Conservation (phyloP, 129 eudicot species). For the Pseudognaphalium luteoalbum region DNA sequence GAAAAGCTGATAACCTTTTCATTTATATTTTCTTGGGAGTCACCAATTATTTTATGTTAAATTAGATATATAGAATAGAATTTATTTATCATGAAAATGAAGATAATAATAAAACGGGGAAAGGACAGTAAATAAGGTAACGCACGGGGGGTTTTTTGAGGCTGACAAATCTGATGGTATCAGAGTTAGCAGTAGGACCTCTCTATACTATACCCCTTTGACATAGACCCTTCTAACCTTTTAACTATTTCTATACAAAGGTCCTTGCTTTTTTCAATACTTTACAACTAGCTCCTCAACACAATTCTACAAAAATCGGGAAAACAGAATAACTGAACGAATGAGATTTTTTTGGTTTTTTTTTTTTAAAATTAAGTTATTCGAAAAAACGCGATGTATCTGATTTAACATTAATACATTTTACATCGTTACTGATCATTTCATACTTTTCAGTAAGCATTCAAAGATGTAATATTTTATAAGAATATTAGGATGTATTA, state of each 20-base stretch:
- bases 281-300: too few relatives aligned
- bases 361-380: too few relatives aligned
- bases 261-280: not conserved
- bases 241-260: not conserved
- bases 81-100: not conserved
- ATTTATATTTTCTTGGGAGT: not conserved
- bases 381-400: too few relatives aligned
- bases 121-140: slow-evolving; percentile 35
- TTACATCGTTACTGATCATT: too few relatives aligned
- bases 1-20: slow-evolving; percentile 27
- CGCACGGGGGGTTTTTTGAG: slow-evolving; percentile 38
- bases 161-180: slow-evolving; percentile 39
- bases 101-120: not conserved
- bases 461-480: too few relatives aligned
- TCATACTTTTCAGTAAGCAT: too few relatives aligned
- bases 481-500: too few relatives aligned
- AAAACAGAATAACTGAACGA: too few relatives aligned
- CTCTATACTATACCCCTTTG: slow-evolving; percentile 6
- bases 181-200: slow-evolving; percentile 36
- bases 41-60: not conserved
- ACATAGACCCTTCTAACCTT: slow-evolving; percentile 16
- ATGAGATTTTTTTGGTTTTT: too few relatives aligned
- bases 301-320: too few relatives aligned
- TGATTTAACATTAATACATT: too few relatives aligned
- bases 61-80: not conserved